Percentiles rank a stretch among this genome's conserved stretches.
Evolutionary conservation across 768 basidiomycete species (phyloP).

Genomic region (Sarcomyxa edulis): DNA sequence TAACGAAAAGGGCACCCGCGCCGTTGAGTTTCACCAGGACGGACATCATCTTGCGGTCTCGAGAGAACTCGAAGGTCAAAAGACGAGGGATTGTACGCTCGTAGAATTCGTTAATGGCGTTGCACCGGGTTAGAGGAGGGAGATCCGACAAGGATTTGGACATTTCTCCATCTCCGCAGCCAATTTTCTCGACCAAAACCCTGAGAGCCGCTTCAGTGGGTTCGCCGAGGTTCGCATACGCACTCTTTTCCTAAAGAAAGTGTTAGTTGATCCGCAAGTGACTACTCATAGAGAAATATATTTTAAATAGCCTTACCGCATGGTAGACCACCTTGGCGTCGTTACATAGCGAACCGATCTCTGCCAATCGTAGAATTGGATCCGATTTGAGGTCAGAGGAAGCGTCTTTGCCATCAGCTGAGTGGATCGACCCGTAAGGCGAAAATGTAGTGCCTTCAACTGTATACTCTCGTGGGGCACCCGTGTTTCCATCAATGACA

Average conservation of each 20-base stretch:
- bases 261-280: constrained; percentile 3
- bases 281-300: not conserved
- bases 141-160: constrained; percentile 54
- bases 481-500: constrained; percentile 52
- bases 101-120: constrained; percentile 80
- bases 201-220: constrained; percentile 97
- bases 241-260: constrained; percentile 60
- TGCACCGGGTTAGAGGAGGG: constrained; percentile 58
- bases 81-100: constrained; percentile 73
- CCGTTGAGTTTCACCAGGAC: constrained; percentile 75
- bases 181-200: constrained; percentile 93
- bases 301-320: too few species aligned
- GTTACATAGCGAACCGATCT: constrained; percentile 92
- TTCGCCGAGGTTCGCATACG: constrained; percentile 85
- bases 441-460: constrained; percentile 95
- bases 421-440: constrained; percentile 70
- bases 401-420: constrained; percentile 57
- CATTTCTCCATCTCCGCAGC: constrained; percentile 57
- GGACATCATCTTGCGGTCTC: constrained; percentile 99
- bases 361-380: constrained; percentile 79
- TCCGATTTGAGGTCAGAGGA: constrained; percentile 56
- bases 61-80: constrained; percentile 95
- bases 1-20: constrained; percentile 80
- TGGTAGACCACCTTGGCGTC: constrained; percentile 89
- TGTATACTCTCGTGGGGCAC: constrained; percentile 55